These are phyloP conservation scores for Candida neerlandica DNA, from an alignment of 1,139 yeast species.

Conservation along the genomic window DNA sequence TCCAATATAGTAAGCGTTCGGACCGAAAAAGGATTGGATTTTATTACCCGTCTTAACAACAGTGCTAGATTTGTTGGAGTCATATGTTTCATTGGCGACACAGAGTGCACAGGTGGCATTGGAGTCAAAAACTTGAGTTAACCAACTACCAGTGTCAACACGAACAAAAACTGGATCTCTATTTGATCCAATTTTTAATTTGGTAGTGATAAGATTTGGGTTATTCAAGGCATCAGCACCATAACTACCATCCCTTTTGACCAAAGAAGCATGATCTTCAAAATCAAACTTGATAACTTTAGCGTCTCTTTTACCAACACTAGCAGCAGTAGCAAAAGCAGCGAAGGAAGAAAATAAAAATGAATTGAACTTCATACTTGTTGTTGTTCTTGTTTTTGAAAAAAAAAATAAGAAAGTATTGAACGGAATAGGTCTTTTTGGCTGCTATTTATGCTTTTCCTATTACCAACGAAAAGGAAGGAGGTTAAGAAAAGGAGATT, in stretches of 20 bases:
- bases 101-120: constrained; percentile 1
- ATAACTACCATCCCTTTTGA: neutral
- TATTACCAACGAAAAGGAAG: too few relatives aligned
- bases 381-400: neutral
- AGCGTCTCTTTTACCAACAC: neutral
- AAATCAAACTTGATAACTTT: constrained; percentile 3
- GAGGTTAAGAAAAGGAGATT: too few relatives aligned
- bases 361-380: neutral
- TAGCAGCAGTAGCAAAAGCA: constrained; percentile 1
- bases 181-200: constrained; percentile 4
- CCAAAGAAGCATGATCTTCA: neutral
- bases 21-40: neutral
- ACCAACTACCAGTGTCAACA: constrained; percentile 6
- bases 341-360: neutral
- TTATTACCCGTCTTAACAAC: neutral
- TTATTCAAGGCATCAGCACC: neutral
- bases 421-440: neutral
- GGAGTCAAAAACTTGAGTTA: neutral
- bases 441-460: neutral
- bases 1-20: neutral
- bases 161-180: neutral
- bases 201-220: neutral
- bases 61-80: constrained; percentile 2
- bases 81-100: neutral
- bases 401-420: neutral